Conservation (phyloP, 306 rosid genomes). For the Corylus heterophylla region DNA sequence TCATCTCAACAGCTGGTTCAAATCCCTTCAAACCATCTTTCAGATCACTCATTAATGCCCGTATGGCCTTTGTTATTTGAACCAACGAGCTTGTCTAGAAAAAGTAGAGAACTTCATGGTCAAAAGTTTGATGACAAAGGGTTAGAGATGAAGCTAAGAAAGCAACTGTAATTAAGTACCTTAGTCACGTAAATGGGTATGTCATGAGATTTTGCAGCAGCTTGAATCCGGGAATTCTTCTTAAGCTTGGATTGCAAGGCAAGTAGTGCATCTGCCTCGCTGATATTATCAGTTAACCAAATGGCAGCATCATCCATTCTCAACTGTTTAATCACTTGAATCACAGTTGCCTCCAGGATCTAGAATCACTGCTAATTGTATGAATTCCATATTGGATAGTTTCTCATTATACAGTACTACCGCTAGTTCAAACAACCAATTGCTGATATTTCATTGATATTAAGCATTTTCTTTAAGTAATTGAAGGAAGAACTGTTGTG, state of each 20-base stretch:
- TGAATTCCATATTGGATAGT: conserved; percentile 43
- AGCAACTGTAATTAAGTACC: conserved; percentile 44
- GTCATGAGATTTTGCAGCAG: conserved; percentile 83
- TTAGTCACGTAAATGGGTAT: conserved; percentile 73
- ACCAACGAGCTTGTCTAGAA: conserved; percentile 74
- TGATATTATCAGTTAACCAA: conserved; percentile 77
- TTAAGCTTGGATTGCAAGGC: conserved; percentile 87
- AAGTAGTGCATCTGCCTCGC: conserved; percentile 87
- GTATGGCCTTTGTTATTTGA: conserved; percentile 74
- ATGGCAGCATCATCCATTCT: conserved; percentile 63
- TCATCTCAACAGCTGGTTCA: conserved; percentile 50
- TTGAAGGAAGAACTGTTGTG: background rate
- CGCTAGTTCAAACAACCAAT: background rate
- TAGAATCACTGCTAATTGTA: conserved; percentile 54
- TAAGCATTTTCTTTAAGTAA: background rate
- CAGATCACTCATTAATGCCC: conserved; percentile 63
- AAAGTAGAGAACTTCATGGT: conserved; percentile 15
- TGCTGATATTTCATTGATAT: background rate
- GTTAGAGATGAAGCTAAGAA: conserved; percentile 12
- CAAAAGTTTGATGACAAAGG: conserved; percentile 20
- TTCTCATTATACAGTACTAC: background rate
- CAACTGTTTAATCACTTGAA: conserved; percentile 77
- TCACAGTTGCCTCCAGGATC: conserved; percentile 83
- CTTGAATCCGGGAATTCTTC: conserved; percentile 84
- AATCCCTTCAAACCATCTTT: conserved; percentile 65